A percentile compares a stretch with the other conserved stretches of the same genome.
Evolutionary conservation across 345 rosid species (phyloP).

Genomic region (Syzygium oleosum): DNA sequence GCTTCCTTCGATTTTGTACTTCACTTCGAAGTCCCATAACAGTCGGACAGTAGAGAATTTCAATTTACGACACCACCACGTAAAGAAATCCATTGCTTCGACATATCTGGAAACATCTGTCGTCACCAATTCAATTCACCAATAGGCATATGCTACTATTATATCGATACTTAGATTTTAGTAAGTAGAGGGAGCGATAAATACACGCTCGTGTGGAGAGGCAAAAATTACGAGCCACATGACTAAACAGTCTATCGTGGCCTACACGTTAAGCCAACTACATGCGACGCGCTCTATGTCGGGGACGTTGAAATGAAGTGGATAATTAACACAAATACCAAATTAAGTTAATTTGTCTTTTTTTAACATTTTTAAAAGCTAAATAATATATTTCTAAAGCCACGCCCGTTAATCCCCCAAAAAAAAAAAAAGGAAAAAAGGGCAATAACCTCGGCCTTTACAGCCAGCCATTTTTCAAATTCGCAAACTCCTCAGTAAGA

Average conservation of each 20-base stretch:
- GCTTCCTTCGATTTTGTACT: background rate
- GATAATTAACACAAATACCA: background rate
- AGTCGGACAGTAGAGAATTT: background rate
- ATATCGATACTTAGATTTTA: no score
- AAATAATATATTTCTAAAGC: background rate
- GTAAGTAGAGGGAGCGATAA: background rate
- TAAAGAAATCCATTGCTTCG: background rate
- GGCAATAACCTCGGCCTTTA: background rate
- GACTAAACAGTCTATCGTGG: background rate
- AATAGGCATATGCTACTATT: background rate
- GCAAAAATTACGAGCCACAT: background rate
- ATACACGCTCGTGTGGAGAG: background rate
- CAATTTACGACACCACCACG: accelerated
- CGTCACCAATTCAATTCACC: background rate
- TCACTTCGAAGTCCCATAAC: background rate
- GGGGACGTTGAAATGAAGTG: background rate
- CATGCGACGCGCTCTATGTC: background rate
- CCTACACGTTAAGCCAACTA: no score
- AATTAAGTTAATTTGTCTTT: background rate
- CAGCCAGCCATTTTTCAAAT: background rate
- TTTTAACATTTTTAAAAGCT: background rate
- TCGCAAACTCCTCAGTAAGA: background rate
- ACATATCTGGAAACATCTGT: background rate
- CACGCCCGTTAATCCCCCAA: background rate
- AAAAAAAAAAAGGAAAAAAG: no score